phyloP scores from a whole-genome alignment of 2,329 filamentous ascomycete species.

The Waltergamsia citrina region DNA sequence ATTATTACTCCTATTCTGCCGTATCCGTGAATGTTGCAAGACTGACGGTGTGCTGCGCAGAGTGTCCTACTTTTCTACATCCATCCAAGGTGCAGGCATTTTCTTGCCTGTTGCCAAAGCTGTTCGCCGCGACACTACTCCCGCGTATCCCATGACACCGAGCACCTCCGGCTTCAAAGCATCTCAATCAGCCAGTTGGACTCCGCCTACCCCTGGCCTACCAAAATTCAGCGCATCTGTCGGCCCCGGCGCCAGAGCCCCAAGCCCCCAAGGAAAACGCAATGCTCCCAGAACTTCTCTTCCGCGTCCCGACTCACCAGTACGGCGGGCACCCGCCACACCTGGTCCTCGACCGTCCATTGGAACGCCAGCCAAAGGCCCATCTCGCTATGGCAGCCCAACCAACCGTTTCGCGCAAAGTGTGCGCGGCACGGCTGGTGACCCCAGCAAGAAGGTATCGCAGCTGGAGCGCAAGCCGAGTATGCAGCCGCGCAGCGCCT shows the following conservation, averaged over 20 bases:
- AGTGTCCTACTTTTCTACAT: slow-evolving; percentile 72
- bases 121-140: slow-evolving; percentile 50
- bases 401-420: slow-evolving; percentile 56
- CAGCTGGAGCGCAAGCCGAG: slow-evolving; percentile 39
- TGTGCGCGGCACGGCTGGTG: slow-evolving; percentile 49
- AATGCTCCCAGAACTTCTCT: slow-evolving; percentile 64
- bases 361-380: slow-evolving; percentile 34
- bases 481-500: slow-evolving; percentile 47
- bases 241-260: slow-evolving; percentile 57
- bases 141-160: slow-evolving; percentile 54
- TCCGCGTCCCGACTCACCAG: slow-evolving; percentile 80
- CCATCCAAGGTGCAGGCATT: slow-evolving; percentile 73
- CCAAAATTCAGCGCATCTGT: slow-evolving; percentile 85
- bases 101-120: slow-evolving; percentile 85
- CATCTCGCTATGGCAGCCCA: slow-evolving; percentile 24
- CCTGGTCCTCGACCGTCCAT: slow-evolving; percentile 49
- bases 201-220: slow-evolving; percentile 55
- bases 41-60: slow-evolving; percentile 22
- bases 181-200: slow-evolving; percentile 48
- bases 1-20: slow-evolving; percentile 15
- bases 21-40: not conserved
- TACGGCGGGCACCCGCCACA: slow-evolving; percentile 58
- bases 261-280: slow-evolving; percentile 64
- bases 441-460: slow-evolving; percentile 47
- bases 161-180: slow-evolving; percentile 46